Percentiles rank a stretch among this genome's conserved stretches.
These are phyloP conservation scores for Chaetomium sp. DNA, from an alignment of 2,329 filamentous ascomycete species.

Conservation along the genomic window DNA sequence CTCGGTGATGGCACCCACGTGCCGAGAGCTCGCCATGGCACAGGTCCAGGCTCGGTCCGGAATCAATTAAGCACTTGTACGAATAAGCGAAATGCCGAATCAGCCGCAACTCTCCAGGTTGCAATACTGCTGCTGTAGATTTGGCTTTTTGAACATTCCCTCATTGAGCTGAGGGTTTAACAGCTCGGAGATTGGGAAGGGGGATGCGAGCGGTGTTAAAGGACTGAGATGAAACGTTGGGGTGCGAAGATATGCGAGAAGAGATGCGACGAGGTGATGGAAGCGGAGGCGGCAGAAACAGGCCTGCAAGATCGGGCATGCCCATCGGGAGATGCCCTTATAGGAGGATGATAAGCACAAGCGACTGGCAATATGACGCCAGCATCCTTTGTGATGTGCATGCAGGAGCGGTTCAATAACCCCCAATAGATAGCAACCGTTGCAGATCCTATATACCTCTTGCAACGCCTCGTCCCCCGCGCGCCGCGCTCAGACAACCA, in stretches of 20 bases:
- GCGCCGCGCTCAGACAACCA: conserved; percentile 17
- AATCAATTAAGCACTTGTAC: not conserved
- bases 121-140: conserved; percentile 18
- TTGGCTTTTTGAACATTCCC: conserved; percentile 17
- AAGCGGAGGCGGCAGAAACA: not conserved
- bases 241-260: not conserved
- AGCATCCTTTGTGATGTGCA: conserved; percentile 14
- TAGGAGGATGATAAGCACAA: conserved; percentile 19
- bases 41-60: conserved; percentile 9
- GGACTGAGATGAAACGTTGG: not conserved
- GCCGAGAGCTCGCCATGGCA: conserved; percentile 40
- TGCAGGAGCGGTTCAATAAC: conserved; percentile 11
- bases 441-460: conserved; percentile 28
- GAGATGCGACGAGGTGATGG: not conserved
- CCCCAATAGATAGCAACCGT: conserved; percentile 22
- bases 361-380: conserved; percentile 17
- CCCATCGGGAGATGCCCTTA: not conserved
- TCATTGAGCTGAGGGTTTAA: conserved; percentile 10
- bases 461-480: conserved; percentile 6
- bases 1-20: conserved; percentile 49
- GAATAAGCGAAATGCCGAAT: not conserved
- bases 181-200: not conserved
- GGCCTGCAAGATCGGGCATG: conserved; percentile 1
- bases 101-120: conserved; percentile 8
- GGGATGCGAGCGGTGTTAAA: not conserved